Percentiles rank a stretch among this genome's conserved stretches.
These are phyloP conservation scores for Geotrichum candidum DNA, from an alignment of 1,139 yeast species.

Conservation along the genomic window DNA sequence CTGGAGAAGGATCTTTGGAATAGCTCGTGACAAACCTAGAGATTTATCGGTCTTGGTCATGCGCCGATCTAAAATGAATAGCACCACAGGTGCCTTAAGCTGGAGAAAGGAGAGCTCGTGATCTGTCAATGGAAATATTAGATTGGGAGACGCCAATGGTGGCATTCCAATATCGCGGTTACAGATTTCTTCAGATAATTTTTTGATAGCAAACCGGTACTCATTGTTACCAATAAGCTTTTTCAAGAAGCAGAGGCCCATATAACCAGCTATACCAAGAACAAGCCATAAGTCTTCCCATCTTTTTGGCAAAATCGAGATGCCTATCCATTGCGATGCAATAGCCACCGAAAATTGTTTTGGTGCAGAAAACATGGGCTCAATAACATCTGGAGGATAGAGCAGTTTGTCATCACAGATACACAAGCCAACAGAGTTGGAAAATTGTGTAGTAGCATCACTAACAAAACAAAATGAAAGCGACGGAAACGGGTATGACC, in stretches of 20 bases:
- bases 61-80: slow-evolving; percentile 78
- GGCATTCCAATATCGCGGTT: slow-evolving; percentile 72
- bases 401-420: slow-evolving; percentile 57
- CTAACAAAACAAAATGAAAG: slow-evolving; percentile 72
- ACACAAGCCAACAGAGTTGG: slow-evolving; percentile 71
- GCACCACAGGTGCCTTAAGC: slow-evolving; percentile 78
- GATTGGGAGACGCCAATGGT: slow-evolving; percentile 67
- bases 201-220: slow-evolving; percentile 63
- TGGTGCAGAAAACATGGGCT: slow-evolving; percentile 69
- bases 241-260: slow-evolving; percentile 68
- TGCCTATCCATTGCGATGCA: slow-evolving; percentile 91
- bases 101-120: slow-evolving; percentile 57
- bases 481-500: slow-evolving; percentile 86
- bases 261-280: slow-evolving; percentile 75
- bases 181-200: slow-evolving; percentile 59
- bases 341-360: slow-evolving; percentile 62
- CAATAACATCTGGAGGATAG: slow-evolving; percentile 74
- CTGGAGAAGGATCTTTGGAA: slow-evolving; percentile 85
- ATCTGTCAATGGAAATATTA: slow-evolving; percentile 63
- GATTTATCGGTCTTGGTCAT: slow-evolving; percentile 96
- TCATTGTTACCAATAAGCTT: slow-evolving; percentile 80
- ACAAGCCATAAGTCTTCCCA: slow-evolving; percentile 91
- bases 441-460: slow-evolving; percentile 46
- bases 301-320: slow-evolving; percentile 76
- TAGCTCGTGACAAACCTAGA: slow-evolving; percentile 83